Conservation (phyloP, 2,329 filamentous ascomycete species). For the Trichoderma guizhouense region DNA sequence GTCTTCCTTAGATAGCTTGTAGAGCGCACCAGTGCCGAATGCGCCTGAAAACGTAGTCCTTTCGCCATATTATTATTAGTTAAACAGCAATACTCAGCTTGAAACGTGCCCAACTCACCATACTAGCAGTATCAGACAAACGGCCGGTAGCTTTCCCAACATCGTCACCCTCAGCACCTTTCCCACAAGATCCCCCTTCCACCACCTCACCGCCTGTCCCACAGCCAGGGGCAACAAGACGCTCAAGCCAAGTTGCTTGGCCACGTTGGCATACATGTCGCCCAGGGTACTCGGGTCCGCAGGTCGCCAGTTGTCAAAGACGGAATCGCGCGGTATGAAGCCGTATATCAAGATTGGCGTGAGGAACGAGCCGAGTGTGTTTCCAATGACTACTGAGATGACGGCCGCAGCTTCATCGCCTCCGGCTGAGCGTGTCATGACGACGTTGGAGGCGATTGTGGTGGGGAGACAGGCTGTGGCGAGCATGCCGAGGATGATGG, state of each 20-base stretch:
- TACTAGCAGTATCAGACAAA: conserved; percentile 47
- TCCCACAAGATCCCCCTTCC: conserved; percentile 49
- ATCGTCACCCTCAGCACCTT: conserved; percentile 53
- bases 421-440: conserved; percentile 67
- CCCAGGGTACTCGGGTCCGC: conserved; percentile 51
- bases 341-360: conserved; percentile 62
- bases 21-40: conserved; percentile 62
- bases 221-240: conserved; percentile 62
- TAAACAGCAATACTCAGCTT: no score
- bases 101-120: conserved; percentile 36
- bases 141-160: conserved; percentile 46
- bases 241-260: conserved; percentile 65
- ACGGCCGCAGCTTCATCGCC: conserved; percentile 64
- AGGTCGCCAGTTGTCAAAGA: conserved; percentile 56
- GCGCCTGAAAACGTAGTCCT: conserved; percentile 67
- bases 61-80: conserved; percentile 5
- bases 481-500: conserved; percentile 65
- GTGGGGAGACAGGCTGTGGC: conserved; percentile 67
- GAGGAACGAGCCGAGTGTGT: conserved; percentile 65
- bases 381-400: conserved; percentile 68
- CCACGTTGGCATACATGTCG: conserved; percentile 62
- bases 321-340: conserved; percentile 51
- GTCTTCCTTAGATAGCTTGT: conserved; percentile 54
- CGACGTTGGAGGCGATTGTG: conserved; percentile 69
- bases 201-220: conserved; percentile 57